phyloP scores from a whole-genome alignment of 208 protist genomes.

The Trypanosoma scelopori region DNA sequence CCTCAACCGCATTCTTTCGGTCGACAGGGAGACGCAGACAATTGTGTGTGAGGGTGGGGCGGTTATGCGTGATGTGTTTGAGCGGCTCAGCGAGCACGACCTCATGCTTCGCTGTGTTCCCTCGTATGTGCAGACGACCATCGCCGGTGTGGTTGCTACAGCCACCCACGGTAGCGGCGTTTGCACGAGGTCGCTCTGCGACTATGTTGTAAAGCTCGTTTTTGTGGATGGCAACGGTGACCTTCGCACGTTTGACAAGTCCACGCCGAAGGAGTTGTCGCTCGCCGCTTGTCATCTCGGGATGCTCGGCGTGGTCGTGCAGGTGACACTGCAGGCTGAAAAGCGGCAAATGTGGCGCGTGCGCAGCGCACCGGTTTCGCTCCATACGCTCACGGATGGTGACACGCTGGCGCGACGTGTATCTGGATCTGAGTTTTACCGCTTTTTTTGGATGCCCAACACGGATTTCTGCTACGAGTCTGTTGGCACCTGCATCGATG shows the following conservation, averaged over 20 bases:
- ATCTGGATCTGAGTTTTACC: conserved; percentile 51
- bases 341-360: conserved; percentile 44
- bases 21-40: conserved; percentile 34
- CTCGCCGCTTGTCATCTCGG: conserved; percentile 68
- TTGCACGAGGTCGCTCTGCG: conserved; percentile 39
- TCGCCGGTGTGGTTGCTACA: conserved; percentile 61
- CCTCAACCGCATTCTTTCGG: conserved; percentile 46
- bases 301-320: conserved; percentile 58
- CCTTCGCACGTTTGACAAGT: conserved; percentile 23
- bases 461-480: conserved; percentile 75
- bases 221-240: conserved; percentile 55
- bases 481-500: conserved; percentile 36
- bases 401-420: conserved; percentile 37
- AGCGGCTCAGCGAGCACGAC: conserved; percentile 33
- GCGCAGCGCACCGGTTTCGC: conserved; percentile 39
- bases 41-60: conserved; percentile 60
- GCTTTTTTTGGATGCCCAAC: conserved; percentile 83
- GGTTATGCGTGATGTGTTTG: conserved; percentile 49
- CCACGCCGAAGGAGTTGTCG: conserved; percentile 36
- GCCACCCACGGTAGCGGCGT: conserved; percentile 71
- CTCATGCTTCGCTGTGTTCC: conserved; percentile 75
- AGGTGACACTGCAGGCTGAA: conserved; percentile 62
- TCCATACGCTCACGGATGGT: conserved; percentile 36
- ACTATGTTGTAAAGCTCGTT: conserved; percentile 46
- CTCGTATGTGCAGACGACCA: conserved; percentile 57